Conservation (phyloP, 129 eudicot genomes). For the Artemisia annua region DNA sequence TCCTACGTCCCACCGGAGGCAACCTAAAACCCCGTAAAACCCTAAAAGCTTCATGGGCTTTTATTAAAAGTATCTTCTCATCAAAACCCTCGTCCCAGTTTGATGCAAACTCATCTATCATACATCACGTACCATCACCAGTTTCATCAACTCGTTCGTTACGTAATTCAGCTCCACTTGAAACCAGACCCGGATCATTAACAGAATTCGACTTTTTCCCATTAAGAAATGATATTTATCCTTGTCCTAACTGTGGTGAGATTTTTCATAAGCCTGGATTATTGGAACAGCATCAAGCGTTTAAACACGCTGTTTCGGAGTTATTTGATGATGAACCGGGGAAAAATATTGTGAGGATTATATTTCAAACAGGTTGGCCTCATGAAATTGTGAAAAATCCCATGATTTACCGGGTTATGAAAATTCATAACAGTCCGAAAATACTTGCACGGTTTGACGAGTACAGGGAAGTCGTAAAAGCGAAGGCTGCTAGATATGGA, state of each 20-base stretch:
- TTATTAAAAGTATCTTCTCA: slow-evolving; percentile 53
- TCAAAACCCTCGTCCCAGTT: slow-evolving; percentile 16
- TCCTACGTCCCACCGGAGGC: slow-evolving; percentile 36
- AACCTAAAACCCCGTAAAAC: slow-evolving; percentile 44
- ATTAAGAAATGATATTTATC: slow-evolving; percentile 61
- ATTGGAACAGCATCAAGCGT: slow-evolving; percentile 65
- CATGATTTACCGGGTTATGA: slow-evolving; percentile 60
- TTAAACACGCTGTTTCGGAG: slow-evolving; percentile 81
- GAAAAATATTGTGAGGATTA: slow-evolving; percentile 68
- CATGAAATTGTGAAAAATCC: slow-evolving; percentile 29
- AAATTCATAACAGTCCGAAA: slow-evolving; percentile 70
- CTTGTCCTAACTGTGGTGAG: slow-evolving; percentile 79
- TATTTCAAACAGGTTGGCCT: slow-evolving; percentile 84
- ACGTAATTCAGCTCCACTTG: slow-evolving; percentile 2
- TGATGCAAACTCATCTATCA: slow-evolving; percentile 26
- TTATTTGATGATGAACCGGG: slow-evolving; percentile 71
- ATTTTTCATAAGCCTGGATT: slow-evolving; percentile 48
- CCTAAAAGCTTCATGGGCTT: slow-evolving; percentile 49
- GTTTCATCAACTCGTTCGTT: slow-evolving; percentile 43
- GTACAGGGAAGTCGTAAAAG: slow-evolving; percentile 62
- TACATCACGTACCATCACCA: slow-evolving; percentile 38
- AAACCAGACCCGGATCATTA: slow-evolving; percentile 26
- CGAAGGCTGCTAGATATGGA: slow-evolving; percentile 48
- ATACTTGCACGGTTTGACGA: slow-evolving; percentile 69
- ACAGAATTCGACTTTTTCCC: slow-evolving; percentile 43